These are phyloP conservation scores for Phaeosphaeria sp. DNA, from an alignment of 2,329 filamentous ascomycete genomes.

Conservation along the genomic window DNA sequence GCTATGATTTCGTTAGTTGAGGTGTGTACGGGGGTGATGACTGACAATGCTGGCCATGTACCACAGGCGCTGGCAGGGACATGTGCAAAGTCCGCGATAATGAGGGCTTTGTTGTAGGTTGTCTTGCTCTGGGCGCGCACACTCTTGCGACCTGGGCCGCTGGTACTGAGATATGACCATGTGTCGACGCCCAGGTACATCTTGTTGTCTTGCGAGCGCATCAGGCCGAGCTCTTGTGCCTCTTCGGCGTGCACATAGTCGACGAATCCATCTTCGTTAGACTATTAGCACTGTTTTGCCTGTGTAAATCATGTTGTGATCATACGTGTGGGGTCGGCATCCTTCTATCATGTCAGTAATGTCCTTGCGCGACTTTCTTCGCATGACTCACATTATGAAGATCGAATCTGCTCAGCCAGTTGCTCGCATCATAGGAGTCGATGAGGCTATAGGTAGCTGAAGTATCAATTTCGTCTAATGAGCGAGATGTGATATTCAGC, in stretches of 20 bases:
- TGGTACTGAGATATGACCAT: slow-evolving; percentile 35
- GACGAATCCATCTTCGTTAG: slow-evolving; percentile 43
- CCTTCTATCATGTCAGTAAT: slow-evolving; percentile 20
- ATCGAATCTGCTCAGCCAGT: slow-evolving; percentile 48
- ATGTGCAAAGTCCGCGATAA: slow-evolving; percentile 51
- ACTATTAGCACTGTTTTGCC: slow-evolving; percentile 1
- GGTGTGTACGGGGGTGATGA: not conserved
- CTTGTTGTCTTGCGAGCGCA: slow-evolving; percentile 41
- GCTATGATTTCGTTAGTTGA: slow-evolving; percentile 22
- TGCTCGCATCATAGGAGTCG: slow-evolving; percentile 47
- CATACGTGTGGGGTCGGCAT: slow-evolving; percentile 45
- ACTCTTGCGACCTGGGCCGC: slow-evolving; percentile 44
- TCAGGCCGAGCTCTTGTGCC: slow-evolving; percentile 42
- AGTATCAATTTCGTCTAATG: slow-evolving; percentile 10
- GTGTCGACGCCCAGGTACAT: slow-evolving; percentile 51
- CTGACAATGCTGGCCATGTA: slow-evolving; percentile 49
- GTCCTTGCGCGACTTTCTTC: not conserved
- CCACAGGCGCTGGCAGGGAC: slow-evolving; percentile 48
- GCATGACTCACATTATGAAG: slow-evolving; percentile 34
- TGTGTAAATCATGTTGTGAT: not conserved
- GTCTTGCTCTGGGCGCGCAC: slow-evolving; percentile 47
- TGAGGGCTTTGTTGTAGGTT: slow-evolving; percentile 45
- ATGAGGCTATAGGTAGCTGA: slow-evolving; percentile 37
- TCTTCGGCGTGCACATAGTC: slow-evolving; percentile 43
- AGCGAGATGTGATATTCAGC: slow-evolving; percentile 27